A percentile compares a stretch with the other conserved stretches of the same genome.
These are phyloP conservation scores for Suhomyces sp. DNA, from an alignment of 805 yeast species.

Conservation along the genomic window DNA sequence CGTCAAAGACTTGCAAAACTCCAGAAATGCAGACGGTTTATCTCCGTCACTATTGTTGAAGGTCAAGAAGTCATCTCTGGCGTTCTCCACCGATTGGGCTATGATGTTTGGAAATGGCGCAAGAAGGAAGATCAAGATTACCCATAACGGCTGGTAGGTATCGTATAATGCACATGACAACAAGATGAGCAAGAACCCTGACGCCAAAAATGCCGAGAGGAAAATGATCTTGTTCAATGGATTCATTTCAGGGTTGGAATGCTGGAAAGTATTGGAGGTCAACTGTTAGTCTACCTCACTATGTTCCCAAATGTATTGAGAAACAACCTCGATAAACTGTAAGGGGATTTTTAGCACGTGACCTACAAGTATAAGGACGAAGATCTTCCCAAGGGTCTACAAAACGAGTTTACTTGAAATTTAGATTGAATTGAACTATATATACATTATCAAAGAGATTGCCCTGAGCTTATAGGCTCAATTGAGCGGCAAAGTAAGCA, in stretches of 20 bases:
- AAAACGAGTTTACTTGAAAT: too few relatives aligned
- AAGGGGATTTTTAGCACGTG: too few relatives aligned
- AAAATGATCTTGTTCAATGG: slow-evolving; percentile 48
- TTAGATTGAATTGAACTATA: background rate
- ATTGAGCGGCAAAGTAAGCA: too few relatives aligned
- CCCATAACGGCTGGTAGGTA: slow-evolving; percentile 44
- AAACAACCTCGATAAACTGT: too few relatives aligned
- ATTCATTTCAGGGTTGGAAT: slow-evolving; percentile 33
- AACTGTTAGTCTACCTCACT: too few relatives aligned
- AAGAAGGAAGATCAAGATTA: slow-evolving; percentile 39
- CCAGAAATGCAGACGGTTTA: slow-evolving; percentile 38
- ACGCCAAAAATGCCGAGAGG: slow-evolving; percentile 45
- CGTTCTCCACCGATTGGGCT: slow-evolving; percentile 35
- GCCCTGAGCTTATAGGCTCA: background rate
- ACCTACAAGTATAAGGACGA: too few relatives aligned
- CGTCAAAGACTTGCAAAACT: slow-evolving; percentile 37
- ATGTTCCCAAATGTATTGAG: too few relatives aligned
- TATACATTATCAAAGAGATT: background rate
- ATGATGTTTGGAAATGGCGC: slow-evolving; percentile 48
- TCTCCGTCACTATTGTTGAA: slow-evolving; percentile 41
- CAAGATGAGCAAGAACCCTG: slow-evolving; percentile 43
- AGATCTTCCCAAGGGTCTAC: too few relatives aligned
- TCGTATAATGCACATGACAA: slow-evolving; percentile 46
- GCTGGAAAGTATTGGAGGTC: too few relatives aligned
- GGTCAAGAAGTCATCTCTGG: slow-evolving; percentile 44